phyloP scores from a whole-genome alignment of 495 filamentous ascomycete species.

The Daldinia concentrica region DNA sequence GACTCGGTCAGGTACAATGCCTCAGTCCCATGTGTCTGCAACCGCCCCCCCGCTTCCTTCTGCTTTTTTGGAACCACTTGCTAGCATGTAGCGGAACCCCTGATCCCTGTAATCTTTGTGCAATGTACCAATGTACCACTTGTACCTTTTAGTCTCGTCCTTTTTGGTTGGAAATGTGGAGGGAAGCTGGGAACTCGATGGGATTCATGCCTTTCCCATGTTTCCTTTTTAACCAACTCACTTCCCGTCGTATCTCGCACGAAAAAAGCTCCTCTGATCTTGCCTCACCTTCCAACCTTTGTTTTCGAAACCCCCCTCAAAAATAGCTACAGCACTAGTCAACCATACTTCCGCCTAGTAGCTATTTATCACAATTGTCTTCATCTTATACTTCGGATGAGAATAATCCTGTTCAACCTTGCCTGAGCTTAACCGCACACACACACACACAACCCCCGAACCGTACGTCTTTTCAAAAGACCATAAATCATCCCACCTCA shows the following conservation, averaged over 20 bases:
- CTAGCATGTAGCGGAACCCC: slow-evolving; percentile 14
- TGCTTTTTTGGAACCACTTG: slow-evolving; percentile 40
- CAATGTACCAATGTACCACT: neutral
- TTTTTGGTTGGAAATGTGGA: slow-evolving; percentile 27
- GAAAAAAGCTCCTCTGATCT: slow-evolving; percentile 25
- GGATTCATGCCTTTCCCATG: slow-evolving; percentile 50
- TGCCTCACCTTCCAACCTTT: slow-evolving; percentile 34
- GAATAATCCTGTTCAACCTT: slow-evolving; percentile 7
- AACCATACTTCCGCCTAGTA: neutral
- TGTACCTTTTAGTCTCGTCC: slow-evolving; percentile 16
- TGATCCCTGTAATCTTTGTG: slow-evolving; percentile 27
- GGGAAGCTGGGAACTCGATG: slow-evolving; percentile 43
- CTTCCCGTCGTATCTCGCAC: slow-evolving; percentile 38
- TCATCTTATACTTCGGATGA: slow-evolving; percentile 5
- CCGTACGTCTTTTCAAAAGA: slow-evolving; percentile 9
- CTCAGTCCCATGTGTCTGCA: slow-evolving; percentile 38
- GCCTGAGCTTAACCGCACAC: slow-evolving; percentile 21
- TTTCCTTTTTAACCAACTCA: slow-evolving; percentile 47
- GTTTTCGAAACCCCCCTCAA: slow-evolving; percentile 5
- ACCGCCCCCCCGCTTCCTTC: slow-evolving; percentile 34
- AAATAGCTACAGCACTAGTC: slow-evolving; percentile 7
- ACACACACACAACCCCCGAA: neutral
- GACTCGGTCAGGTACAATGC: slow-evolving; percentile 32
- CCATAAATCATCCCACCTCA: slow-evolving; percentile 18
- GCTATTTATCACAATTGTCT: slow-evolving; percentile 8